These are phyloP conservation scores for Debaryomyces sp. DNA, from an alignment of 1,139 yeast genomes.

Conservation along the genomic window DNA sequence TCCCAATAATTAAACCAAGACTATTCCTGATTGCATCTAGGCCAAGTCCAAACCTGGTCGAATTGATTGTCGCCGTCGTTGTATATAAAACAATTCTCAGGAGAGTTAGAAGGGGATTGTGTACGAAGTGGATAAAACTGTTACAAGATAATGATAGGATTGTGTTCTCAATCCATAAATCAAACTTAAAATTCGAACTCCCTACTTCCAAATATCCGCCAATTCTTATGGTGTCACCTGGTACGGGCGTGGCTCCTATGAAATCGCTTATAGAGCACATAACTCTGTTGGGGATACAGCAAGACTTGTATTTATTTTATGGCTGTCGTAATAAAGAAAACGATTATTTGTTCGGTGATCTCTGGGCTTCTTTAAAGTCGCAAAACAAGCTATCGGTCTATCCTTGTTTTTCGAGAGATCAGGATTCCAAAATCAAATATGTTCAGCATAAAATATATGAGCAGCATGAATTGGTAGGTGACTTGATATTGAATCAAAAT, in stretches of 20 bases:
- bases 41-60: constrained; percentile 48
- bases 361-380: constrained; percentile 47
- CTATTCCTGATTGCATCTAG: constrained; percentile 79
- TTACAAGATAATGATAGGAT: constrained; percentile 52
- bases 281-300: constrained; percentile 16
- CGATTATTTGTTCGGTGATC: constrained; percentile 67
- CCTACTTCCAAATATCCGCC: constrained; percentile 41
- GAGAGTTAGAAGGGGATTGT: constrained; percentile 76
- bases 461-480: constrained; percentile 48
- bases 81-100: constrained; percentile 83
- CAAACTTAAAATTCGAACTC: constrained; percentile 37
- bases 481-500: constrained; percentile 52
- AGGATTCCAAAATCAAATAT: constrained; percentile 47
- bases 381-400: constrained; percentile 41
- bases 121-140: constrained; percentile 73
- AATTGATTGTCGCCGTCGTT: constrained; percentile 79
- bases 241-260: constrained; percentile 94
- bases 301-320: constrained; percentile 56
- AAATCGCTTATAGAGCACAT: constrained; percentile 57
- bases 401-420: constrained; percentile 68
- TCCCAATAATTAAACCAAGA: constrained; percentile 81
- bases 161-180: constrained; percentile 57
- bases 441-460: constrained; percentile 73
- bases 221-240: constrained; percentile 77
- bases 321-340: constrained; percentile 73